Conservation (phyloP, 2,329 filamentous ascomycete genomes). For the Ilyonectria sp. region DNA sequence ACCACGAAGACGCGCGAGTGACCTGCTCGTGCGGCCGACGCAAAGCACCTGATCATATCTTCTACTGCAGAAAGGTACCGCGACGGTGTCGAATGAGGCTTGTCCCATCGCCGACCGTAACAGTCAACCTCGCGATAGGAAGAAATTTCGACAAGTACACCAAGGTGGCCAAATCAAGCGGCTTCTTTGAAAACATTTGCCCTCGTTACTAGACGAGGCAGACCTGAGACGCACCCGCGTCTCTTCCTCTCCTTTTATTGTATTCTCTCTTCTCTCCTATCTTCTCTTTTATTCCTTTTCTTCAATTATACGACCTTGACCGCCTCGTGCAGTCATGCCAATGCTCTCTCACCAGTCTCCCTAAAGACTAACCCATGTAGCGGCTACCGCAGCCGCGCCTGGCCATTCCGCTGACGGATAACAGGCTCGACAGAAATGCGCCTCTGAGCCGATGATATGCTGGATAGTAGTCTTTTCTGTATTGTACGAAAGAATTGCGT, state of each 20-base stretch:
- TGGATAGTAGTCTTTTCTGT: not conserved
- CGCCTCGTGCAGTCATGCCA: not conserved
- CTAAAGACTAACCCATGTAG: not conserved
- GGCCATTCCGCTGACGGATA: conserved; percentile 25
- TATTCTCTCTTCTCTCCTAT: not conserved
- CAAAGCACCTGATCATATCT: no score
- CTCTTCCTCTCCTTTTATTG: conserved; percentile 2
- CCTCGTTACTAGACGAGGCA: not conserved
- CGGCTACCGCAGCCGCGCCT: conserved; percentile 17
- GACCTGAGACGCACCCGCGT: conserved; percentile 1
- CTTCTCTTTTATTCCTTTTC: conserved; percentile 16
- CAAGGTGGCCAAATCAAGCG: no score
- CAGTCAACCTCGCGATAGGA: no score
- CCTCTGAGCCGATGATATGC: not conserved
- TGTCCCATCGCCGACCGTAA: no score
- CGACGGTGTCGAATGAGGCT: no score
- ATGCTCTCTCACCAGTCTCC: conserved; percentile 2
- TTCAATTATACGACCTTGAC: conserved; percentile 17
- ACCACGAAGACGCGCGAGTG: no score
- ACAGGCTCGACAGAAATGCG: conserved; percentile 16
- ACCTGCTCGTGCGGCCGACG: no score
- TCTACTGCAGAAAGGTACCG: no score
- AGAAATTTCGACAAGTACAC: no score
- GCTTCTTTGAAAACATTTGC: no score
- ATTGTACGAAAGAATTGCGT: not conserved